These are phyloP conservation scores for Pilaira anomala DNA, from an alignment of 192 early-diverging fungal genomes.

Conservation along the genomic window DNA sequence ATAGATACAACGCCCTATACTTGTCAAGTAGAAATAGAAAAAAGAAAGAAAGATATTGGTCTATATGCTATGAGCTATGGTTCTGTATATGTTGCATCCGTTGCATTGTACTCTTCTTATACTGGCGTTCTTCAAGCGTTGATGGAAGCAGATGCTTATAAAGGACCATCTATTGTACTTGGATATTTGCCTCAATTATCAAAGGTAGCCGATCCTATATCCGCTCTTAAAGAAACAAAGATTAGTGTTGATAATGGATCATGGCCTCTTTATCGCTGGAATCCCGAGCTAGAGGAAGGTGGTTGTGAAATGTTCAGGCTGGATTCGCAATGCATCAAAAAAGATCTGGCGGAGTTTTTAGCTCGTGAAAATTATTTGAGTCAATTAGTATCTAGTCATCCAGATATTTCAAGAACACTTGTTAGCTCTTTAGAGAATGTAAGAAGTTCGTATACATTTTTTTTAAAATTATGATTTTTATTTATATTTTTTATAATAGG, in stretches of 20 bases:
- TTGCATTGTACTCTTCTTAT: slow-evolving; percentile 81
- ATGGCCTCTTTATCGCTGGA: slow-evolving; percentile 95
- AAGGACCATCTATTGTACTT: slow-evolving; percentile 84
- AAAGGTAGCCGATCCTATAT: slow-evolving; percentile 59
- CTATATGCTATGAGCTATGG: slow-evolving; percentile 95
- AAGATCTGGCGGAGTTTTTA: slow-evolving; percentile 75
- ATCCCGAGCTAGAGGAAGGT: slow-evolving; percentile 59
- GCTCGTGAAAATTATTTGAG: slow-evolving; percentile 80
- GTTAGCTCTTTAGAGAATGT: slow-evolving; percentile 61
- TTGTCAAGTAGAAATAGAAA: slow-evolving; percentile 45
- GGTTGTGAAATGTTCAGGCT: slow-evolving; percentile 58
- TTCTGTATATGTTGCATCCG: slow-evolving; percentile 85
- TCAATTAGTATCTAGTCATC: slow-evolving; percentile 59
- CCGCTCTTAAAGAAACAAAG: slow-evolving; percentile 82
- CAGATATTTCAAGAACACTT: slow-evolving; percentile 52
- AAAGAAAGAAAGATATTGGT: slow-evolving; percentile 90
- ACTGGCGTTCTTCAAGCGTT: slow-evolving; percentile 83
- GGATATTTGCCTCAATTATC: slow-evolving; percentile 74
- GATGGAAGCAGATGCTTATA: slow-evolving; percentile 83
- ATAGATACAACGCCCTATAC: slow-evolving; percentile 84
- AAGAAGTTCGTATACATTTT: slow-evolving; percentile 18
- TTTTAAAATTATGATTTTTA: neutral
- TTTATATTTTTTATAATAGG: slow-evolving; percentile 18
- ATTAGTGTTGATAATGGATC: slow-evolving; percentile 81
- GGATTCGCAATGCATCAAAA: slow-evolving; percentile 74